Conservation (phyloP, 2,329 filamentous ascomycete species). For the Xylariomycetidae sp. region DNA sequence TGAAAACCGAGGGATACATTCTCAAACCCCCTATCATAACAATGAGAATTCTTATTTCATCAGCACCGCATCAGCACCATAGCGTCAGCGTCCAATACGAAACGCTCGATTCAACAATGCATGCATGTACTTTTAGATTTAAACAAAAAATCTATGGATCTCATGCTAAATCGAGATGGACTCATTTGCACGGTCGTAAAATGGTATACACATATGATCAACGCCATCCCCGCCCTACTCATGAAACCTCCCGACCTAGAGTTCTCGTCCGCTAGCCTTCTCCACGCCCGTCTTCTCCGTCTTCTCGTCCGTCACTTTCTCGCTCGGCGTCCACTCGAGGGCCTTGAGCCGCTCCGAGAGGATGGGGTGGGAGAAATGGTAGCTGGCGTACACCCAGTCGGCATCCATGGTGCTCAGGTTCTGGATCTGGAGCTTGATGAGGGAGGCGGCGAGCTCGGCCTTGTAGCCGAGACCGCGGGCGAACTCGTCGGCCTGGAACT, state of each 20-base stretch:
- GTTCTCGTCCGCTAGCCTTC: constrained; percentile 70
- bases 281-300: constrained; percentile 49
- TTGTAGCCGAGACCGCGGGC: constrained; percentile 81
- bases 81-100: too few species aligned
- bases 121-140: too few species aligned
- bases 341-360: constrained; percentile 89
- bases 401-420: constrained; percentile 98
- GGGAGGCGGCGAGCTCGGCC: constrained; percentile 73
- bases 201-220: not conserved
- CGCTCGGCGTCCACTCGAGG: constrained; percentile 75
- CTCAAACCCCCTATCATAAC: too few species aligned
- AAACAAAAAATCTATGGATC: too few species aligned
- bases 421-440: constrained; percentile 97
- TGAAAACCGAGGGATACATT: too few species aligned
- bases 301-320: constrained; percentile 48
- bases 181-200: too few species aligned
- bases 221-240: not conserved
- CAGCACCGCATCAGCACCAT: too few species aligned
- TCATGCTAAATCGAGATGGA: too few species aligned
- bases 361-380: constrained; percentile 98
- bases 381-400: constrained; percentile 96
- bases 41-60: too few species aligned
- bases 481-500: constrained; percentile 94
- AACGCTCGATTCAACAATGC: too few species aligned
- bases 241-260: constrained; percentile 16